phyloP scores from a whole-genome alignment of 1,139 yeast genomes.

The Yamadazyma trypodendri region DNA sequence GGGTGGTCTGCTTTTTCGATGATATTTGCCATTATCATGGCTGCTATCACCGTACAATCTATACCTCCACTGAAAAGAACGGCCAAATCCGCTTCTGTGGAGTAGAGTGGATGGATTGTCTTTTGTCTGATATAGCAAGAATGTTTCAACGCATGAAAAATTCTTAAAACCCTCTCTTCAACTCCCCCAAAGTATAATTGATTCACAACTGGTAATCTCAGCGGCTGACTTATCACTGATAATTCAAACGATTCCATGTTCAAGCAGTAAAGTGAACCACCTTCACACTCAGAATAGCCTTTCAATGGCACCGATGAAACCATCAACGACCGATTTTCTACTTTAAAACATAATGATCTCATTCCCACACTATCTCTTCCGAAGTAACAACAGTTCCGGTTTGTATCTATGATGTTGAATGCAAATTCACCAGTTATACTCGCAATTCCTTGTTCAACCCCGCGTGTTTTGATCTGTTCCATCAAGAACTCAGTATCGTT shows the following conservation, averaged over 20 bases:
- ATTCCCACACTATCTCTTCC: slow-evolving; percentile 86
- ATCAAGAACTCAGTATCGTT: slow-evolving; percentile 35
- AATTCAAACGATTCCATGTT: slow-evolving; percentile 21
- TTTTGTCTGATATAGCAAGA: slow-evolving; percentile 40
- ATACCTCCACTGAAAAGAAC: slow-evolving; percentile 90
- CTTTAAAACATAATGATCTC: slow-evolving; percentile 61
- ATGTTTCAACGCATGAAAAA: slow-evolving; percentile 11
- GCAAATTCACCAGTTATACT: slow-evolving; percentile 82
- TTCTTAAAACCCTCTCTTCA: background rate
- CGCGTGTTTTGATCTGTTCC: slow-evolving; percentile 19
- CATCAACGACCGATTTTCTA: slow-evolving; percentile 30
- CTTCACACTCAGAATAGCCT: slow-evolving; percentile 50
- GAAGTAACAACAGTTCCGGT: slow-evolving; percentile 51
- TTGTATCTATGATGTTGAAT: slow-evolving; percentile 45
- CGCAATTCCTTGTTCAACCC: slow-evolving; percentile 33
- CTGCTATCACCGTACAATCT: slow-evolving; percentile 82
- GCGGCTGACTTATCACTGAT: slow-evolving; percentile 5
- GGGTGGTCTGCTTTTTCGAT: slow-evolving; percentile 6
- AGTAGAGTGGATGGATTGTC: slow-evolving; percentile 57
- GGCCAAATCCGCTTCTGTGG: slow-evolving; percentile 45
- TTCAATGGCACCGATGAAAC: slow-evolving; percentile 48
- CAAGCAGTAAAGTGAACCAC: slow-evolving; percentile 42
- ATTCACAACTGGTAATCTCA: background rate
- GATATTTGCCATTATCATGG: slow-evolving; percentile 31
- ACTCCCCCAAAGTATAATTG: background rate